Evolutionary conservation across 2,329 filamentous ascomycete genomes (phyloP).

Genomic region (Orbilia quercus): DNA sequence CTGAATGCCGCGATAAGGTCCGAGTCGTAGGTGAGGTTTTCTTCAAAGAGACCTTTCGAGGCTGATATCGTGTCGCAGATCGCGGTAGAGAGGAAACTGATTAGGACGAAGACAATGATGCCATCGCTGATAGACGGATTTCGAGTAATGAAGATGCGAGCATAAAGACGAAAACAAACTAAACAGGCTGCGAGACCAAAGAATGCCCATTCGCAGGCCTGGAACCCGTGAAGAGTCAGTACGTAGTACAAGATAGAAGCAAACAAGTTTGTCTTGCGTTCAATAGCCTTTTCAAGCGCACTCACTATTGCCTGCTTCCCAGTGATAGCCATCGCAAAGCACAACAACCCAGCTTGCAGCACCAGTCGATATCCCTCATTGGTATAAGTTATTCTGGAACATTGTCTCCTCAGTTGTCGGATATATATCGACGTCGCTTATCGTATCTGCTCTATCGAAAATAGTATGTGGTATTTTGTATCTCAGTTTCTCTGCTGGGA

Average conservation of each 20-base stretch:
- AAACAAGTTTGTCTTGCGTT: neutral
- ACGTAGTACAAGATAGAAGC: neutral
- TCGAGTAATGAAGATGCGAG: conserved; percentile 28
- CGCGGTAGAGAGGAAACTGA: conserved; percentile 41
- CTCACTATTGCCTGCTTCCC: conserved; percentile 54
- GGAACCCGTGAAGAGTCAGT: neutral
- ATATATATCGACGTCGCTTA: conserved; percentile 12
- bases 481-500: neutral
- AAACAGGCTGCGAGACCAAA: conserved; percentile 42
- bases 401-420: neutral
- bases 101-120: conserved; percentile 27
- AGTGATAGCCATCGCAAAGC: conserved; percentile 49
- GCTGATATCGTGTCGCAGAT: conserved; percentile 47
- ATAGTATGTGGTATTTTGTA: neutral
- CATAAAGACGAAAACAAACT: conserved; percentile 46
- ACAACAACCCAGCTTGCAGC: conserved; percentile 1
- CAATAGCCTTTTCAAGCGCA: neutral
- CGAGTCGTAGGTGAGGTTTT: conserved; percentile 52
- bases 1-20: conserved; percentile 47
- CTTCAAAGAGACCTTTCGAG: conserved; percentile 46
- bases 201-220: conserved; percentile 55
- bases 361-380: conserved; percentile 22
- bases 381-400: conserved; percentile 14
- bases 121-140: conserved; percentile 38
- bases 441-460: neutral